Evolutionary conservation across 805 yeast genomes (phyloP), one percentile per base, ranked within the genome.

Genomic region (Ogataea paradorogensis): DNA sequence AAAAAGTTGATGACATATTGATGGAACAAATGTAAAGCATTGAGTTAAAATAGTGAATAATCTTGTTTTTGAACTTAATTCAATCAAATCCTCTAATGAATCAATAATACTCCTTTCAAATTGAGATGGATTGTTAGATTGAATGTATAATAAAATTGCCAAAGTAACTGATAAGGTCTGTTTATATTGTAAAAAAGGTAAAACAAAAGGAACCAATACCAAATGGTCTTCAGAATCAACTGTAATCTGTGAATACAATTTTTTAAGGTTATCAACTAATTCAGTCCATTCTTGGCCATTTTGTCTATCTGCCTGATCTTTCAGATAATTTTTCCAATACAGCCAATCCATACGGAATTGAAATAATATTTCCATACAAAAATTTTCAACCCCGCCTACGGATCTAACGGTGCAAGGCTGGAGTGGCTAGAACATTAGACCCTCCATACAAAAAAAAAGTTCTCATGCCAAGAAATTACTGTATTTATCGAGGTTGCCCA

Each of bases 11-110:
- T 47, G 33, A 16, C 55, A 45, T 2, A 50, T 18, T 1, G 27
- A 29, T 1, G 53, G 15, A 21, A 51, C 38, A 21, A 59, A 34
- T 3, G 62, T 54, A 15, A 56, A 53, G 3, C 56, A 31, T n/a
- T 50, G 44, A 3, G 50, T 31, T 5, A 59, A 2, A 14, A 48
- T 46, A 7, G 14, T 38, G 21, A 59, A 42, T 5, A 56, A 15
- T 7, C 39, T 37, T 9, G 34, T 41, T 8, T 34, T 36, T 2
- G 53, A 51, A 2, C 24, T 7, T 23, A 46, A 37, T 2, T 47
- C 37, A 7, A 51, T 25, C 15, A 45, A 15, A 15, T 56, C 55
- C 7, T 55, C 61, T 8, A 53, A 24, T 2, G 35, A 15, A 15
- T 49, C 53, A 4, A 26, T 21, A 3, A 43, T 32, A n/a, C 13